These are phyloP conservation scores for Jamesozyma rosinii DNA, from an alignment of 805 yeast species.

Conservation along the genomic window DNA sequence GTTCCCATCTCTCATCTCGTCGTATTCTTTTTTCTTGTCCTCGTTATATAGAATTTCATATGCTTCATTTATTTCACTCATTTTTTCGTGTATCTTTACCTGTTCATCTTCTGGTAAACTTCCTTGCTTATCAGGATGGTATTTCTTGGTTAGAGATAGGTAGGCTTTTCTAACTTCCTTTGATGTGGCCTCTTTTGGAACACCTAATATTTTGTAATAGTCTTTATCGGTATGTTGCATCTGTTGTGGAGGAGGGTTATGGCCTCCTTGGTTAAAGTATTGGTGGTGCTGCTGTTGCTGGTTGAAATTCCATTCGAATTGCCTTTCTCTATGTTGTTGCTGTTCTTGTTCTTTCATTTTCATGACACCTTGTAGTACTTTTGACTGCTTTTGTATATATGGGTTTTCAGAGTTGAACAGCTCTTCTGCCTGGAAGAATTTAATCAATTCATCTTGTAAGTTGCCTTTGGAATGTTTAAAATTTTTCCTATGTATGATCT, in stretches of 20 bases:
- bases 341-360: conserved; percentile 5
- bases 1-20: conserved; percentile 33
- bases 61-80: conserved; percentile 90
- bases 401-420: conserved; percentile 12
- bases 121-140: conserved; percentile 87
- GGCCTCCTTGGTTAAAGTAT: conserved; percentile 30
- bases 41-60: conserved; percentile 73
- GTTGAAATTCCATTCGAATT: conserved; percentile 34
- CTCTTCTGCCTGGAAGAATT: conserved; percentile 18
- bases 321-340: neutral
- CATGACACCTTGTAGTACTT: conserved; percentile 26
- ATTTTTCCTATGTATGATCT: conserved; percentile 9
- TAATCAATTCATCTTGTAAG: conserved; percentile 13
- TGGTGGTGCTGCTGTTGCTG: conserved; percentile 42
- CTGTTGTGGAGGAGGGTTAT: conserved; percentile 30
- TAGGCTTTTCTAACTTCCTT: conserved; percentile 73
- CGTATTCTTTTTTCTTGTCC: conserved; percentile 56
- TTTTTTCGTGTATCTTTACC: conserved; percentile 67
- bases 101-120: conserved; percentile 47
- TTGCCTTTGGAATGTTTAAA: conserved; percentile 3
- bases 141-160: conserved; percentile 64
- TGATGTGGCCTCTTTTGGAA: conserved; percentile 56
- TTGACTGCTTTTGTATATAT: conserved; percentile 25
- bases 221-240: conserved; percentile 41
- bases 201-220: conserved; percentile 69